Evolutionary conservation across 768 basidiomycete species (phyloP), one percentile per base, ranked within the genome.

Genomic region (Leucocoprinus sp.): DNA sequence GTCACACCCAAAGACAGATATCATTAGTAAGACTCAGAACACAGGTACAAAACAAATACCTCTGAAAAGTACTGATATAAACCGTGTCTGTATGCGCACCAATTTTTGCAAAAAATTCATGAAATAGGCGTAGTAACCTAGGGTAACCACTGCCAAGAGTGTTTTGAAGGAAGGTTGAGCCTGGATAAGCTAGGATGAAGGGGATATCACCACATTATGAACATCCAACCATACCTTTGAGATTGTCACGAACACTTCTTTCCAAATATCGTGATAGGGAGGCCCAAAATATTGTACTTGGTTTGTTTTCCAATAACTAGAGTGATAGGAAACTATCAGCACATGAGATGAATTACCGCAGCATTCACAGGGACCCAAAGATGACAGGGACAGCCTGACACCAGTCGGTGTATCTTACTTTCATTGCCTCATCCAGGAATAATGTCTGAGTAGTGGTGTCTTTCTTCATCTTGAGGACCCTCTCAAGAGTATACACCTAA

Each of bases 31-130:
- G 22, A 15, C 8, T 21, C 26, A 24, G 43, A 39, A 44, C 14
- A 11, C 28, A 42, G 19, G 21, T 40, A 31, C 7, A 33, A 24
- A 18, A 41, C 23, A 50, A 14, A 45, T 48, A 88, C 91, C 89
- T 92, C 65, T 99, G 96, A 40, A 85, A 75, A 0, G 77, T 71
- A 42, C 82, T 78, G 0, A 79, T 82, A 60, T 98, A 98, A 5
- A 88, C 68, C 0, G 96, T 98, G 57, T 98, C 95, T 1, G 96
- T 96, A 58, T 97, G 89, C 8, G 95, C 85, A 2, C 91, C 82
- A 42, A 98, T 91, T 60, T 93, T 93, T 23, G 85, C 80, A 60
- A 99, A 99, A 66, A 99, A 96, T 31, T 93, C 92, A 45, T 99
- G 96, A 64, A 99, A 93, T 2, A 97, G 73, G 8, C 96, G 77